phyloP scores from a whole-genome alignment of 257 asterid species.

The Solanum chaucha region DNA sequence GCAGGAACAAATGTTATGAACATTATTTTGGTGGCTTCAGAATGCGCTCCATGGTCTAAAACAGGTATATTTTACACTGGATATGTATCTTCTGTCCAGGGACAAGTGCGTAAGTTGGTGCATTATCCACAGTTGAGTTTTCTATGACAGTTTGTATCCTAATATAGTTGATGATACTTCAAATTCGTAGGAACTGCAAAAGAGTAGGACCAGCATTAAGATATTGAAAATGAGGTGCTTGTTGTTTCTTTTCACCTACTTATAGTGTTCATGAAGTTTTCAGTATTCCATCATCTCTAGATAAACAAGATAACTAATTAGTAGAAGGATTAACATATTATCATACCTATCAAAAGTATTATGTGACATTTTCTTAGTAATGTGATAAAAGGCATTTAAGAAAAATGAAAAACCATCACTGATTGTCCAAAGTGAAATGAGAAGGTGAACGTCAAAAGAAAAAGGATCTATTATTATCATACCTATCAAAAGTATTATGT shows the following conservation, averaged over 20 bases:
- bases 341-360: background rate
- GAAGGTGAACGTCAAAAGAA: background rate
- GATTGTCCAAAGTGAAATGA: background rate
- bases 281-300: background rate
- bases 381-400: background rate
- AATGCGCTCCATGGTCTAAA: conserved; percentile 94
- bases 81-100: background rate
- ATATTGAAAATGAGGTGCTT: background rate
- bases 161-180: background rate
- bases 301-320: background rate
- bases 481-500: background rate
- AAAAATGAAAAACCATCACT: background rate
- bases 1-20: conserved; percentile 93
- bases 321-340: background rate
- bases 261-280: background rate
- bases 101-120: background rate
- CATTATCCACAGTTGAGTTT: background rate
- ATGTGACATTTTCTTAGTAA: background rate
- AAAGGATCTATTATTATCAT: background rate
- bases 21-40: conserved; percentile 68
- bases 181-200: background rate
- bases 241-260: background rate
- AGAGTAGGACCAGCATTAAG: background rate
- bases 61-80: conserved; percentile 46
- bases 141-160: background rate